Evolutionary conservation across 2,329 filamentous ascomycete species (phyloP), one percentile per base, ranked within the genome.

Genomic region (Echinosphaeria canescens): DNA sequence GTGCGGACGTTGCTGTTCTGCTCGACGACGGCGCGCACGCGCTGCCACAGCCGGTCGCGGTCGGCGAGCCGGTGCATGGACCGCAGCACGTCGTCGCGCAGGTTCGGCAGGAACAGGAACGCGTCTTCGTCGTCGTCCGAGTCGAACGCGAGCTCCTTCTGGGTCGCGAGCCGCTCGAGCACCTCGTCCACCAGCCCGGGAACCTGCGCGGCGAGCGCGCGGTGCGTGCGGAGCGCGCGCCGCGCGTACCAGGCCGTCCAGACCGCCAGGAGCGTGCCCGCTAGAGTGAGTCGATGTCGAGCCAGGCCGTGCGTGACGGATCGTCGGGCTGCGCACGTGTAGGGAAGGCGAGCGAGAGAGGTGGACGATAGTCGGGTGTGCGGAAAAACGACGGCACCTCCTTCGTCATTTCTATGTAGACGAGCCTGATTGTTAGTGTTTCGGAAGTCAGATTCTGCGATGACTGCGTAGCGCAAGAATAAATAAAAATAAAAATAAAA

Each of bases 1-100:
- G 64, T 79, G 23, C 88, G 65, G 11, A 98, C 75, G 42, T 98
- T 98, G 32, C 79, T 76, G 46, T 98, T 98, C 47, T 73, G 72
- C 49, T 98, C 88, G 1, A 98, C 84, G 27, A 95, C 75, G 27
- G 59, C 66, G 36, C 70, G 65, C 13, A 98, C 88, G 26, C 69
- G 68, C 34, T 70, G 62, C 88, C 90, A 98, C 27, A 98, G 56
- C 29, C 68, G 65, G 42, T 88, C 75, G 20, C 88, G 63, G 38
- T 82, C 67, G 7, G 61, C 59, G 13, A 84, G 60, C 4, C 66
- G 74, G 45, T 93, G 80, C 33, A 91, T 72, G 15, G 75, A 67
- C 13, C 85, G 62, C 22, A 98, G 57, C 3, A 98, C 74, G 42
- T 95, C 85, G 42, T 98, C 88, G 31, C 88, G 63, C 28, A 98